phyloP scores from a whole-genome alignment of 1,139 yeast species.

The Kazachstania sp. region DNA sequence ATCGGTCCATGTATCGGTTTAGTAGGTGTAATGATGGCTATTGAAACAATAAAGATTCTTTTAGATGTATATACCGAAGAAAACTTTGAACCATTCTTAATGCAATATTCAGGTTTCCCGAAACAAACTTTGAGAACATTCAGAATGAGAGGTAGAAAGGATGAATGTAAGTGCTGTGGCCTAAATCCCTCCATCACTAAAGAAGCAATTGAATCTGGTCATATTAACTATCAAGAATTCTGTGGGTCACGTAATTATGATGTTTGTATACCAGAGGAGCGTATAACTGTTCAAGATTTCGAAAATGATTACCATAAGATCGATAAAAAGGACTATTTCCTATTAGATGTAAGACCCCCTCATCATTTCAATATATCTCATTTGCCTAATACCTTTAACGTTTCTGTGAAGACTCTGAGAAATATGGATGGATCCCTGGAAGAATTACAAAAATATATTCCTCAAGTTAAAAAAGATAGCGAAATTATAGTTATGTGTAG shows the following conservation, averaged over 20 bases:
- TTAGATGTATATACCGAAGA: slow-evolving; percentile 46
- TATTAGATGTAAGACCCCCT: slow-evolving; percentile 74
- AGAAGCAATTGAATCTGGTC: slow-evolving; percentile 38
- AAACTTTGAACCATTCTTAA: slow-evolving; percentile 58
- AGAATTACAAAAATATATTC: slow-evolving; percentile 17
- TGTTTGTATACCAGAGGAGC: slow-evolving; percentile 37
- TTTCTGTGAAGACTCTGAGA: slow-evolving; percentile 49
- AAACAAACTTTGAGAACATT: slow-evolving; percentile 62
- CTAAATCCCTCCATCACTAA: slow-evolving; percentile 38
- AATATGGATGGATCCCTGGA: slow-evolving; percentile 32
- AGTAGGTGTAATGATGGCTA: slow-evolving; percentile 82
- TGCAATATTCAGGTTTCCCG: slow-evolving; percentile 67
- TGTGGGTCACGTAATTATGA: slow-evolving; percentile 57
- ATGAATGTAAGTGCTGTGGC: slow-evolving; percentile 61
- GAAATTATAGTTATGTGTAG: slow-evolving; percentile 51
- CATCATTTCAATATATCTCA: slow-evolving; percentile 67
- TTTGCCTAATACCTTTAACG: slow-evolving; percentile 51
- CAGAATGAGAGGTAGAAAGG: slow-evolving; percentile 67
- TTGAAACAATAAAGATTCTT: slow-evolving; percentile 72
- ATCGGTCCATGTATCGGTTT: slow-evolving; percentile 92
- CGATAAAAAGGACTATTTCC: slow-evolving; percentile 18
- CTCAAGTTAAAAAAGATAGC: slow-evolving; percentile 16
- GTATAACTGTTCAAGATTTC: slow-evolving; percentile 46
- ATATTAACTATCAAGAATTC: slow-evolving; percentile 56
- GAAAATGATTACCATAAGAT: slow-evolving; percentile 15